These are phyloP conservation scores for Chrysoporthe cubensis DNA, from an alignment of 2,329 filamentous ascomycete genomes.

Conservation along the genomic window DNA sequence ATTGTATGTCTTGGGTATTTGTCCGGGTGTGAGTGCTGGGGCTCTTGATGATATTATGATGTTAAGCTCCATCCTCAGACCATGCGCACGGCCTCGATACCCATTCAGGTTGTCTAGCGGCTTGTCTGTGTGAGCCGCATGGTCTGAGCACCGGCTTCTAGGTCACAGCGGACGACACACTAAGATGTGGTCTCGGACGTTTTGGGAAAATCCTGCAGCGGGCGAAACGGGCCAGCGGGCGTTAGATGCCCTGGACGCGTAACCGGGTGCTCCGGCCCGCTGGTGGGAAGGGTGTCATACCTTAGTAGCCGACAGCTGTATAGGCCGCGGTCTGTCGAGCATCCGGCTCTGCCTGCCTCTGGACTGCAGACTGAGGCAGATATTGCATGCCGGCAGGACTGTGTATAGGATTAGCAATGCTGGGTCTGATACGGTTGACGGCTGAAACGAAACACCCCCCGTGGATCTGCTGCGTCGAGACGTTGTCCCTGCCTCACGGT, in stretches of 20 bases:
- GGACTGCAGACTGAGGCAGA: background rate
- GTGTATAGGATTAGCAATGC: background rate
- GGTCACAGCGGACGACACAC: background rate
- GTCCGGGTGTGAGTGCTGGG: background rate
- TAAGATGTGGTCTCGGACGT: slow-evolving; percentile 9
- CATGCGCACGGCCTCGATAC: background rate
- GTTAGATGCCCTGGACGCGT: slow-evolving; percentile 22
- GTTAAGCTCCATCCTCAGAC: background rate
- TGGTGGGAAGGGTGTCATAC: slow-evolving; percentile 1
- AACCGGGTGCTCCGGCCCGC: slow-evolving; percentile 24
- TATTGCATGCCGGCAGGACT: background rate
- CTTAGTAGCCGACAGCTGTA: slow-evolving; percentile 14
- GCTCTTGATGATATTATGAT: background rate
- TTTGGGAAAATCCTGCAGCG: slow-evolving; percentile 22
- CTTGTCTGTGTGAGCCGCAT: background rate
- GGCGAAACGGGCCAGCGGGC: slow-evolving; percentile 6
- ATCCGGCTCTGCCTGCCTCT: background rate
- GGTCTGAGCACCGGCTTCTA: slow-evolving; percentile 2
- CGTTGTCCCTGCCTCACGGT: slow-evolving; percentile 1
- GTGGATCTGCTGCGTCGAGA: slow-evolving; percentile 6
- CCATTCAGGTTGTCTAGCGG: background rate
- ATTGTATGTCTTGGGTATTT: background rate
- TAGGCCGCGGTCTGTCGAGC: slow-evolving; percentile 3
- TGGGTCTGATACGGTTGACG: slow-evolving; percentile 13
- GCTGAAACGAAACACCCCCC: slow-evolving; percentile 2